phyloP scores from a whole-genome alignment of 768 basidiomycete species.

The Baorangia bicolor region DNA sequence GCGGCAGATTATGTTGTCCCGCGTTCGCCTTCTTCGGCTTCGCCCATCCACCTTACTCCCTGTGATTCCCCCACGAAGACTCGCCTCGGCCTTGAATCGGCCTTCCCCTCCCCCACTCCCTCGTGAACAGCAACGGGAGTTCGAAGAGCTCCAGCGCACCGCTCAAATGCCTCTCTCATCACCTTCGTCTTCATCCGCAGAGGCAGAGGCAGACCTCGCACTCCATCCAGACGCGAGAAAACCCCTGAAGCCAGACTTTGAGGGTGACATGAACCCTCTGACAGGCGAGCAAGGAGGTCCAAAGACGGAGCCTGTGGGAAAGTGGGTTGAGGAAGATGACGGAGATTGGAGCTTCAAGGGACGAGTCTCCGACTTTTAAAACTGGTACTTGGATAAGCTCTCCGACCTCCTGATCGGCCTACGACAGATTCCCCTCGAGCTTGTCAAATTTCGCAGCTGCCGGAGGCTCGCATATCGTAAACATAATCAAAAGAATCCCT shows the following conservation, averaged over 20 bases:
- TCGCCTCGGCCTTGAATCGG: slow-evolving; percentile 42
- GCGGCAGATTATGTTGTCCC: no score
- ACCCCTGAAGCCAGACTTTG: slow-evolving; percentile 64
- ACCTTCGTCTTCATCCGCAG: slow-evolving; percentile 16
- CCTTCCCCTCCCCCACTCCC: slow-evolving; percentile 80
- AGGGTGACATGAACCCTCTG: slow-evolving; percentile 74
- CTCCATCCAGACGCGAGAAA: slow-evolving; percentile 70
- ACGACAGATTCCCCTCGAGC: neutral
- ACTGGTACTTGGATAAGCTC: neutral
- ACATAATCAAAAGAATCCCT: neutral
- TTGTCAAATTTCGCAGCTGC: no score
- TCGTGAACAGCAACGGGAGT: slow-evolving; percentile 74
- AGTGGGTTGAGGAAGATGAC: slow-evolving; percentile 48
- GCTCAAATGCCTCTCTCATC: slow-evolving; percentile 45
- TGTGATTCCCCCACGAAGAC: slow-evolving; percentile 8
- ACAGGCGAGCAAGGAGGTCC: slow-evolving; percentile 90
- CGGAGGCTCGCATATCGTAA: neutral
- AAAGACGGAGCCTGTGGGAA: slow-evolving; percentile 76
- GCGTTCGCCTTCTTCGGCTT: neutral
- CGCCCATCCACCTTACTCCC: neutral
- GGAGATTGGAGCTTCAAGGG: slow-evolving; percentile 94
- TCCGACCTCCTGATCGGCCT: neutral
- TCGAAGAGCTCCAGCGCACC: slow-evolving; percentile 76
- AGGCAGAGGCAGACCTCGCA: slow-evolving; percentile 43
- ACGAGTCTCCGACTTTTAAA: slow-evolving; percentile 80